Evolutionary conservation across 805 yeast genomes (phyloP).

Genomic region (Wickerhamiella musiphila): DNA sequence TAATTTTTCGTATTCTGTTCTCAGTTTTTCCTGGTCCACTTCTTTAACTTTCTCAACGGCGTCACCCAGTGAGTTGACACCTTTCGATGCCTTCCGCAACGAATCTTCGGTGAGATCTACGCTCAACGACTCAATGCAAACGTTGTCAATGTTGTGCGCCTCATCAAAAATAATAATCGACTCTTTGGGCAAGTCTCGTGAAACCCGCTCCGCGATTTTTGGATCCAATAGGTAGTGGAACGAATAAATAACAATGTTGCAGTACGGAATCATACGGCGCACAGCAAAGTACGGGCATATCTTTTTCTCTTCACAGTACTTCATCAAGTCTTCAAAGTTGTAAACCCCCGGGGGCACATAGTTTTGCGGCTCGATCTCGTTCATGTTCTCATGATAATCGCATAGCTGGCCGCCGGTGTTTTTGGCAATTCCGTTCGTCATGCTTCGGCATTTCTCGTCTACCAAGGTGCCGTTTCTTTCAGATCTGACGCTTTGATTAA

Average conservation of each 20-base stretch:
- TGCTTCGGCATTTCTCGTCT: conserved; percentile 88
- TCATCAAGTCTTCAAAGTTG: conserved; percentile 70
- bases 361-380: conserved; percentile 74
- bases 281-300: conserved; percentile 96
- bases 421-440: conserved; percentile 82
- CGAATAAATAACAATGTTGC: conserved; percentile 88
- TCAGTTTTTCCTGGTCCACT: conserved; percentile 67
- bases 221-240: conserved; percentile 95
- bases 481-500: conserved; percentile 73
- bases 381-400: conserved; percentile 77
- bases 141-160: conserved; percentile 97
- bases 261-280: conserved; percentile 84
- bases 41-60: conserved; percentile 75
- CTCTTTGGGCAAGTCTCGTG: conserved; percentile 79
- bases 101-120: conserved; percentile 85
- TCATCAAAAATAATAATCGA: conserved; percentile 92
- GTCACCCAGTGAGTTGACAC: conserved; percentile 60
- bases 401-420: conserved; percentile 50
- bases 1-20: conserved; percentile 77
- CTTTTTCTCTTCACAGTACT: conserved; percentile 59
- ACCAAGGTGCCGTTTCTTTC: conserved; percentile 85
- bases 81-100: conserved; percentile 68
- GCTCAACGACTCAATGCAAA: conserved; percentile 88
- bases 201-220: conserved; percentile 89
- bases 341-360: conserved; percentile 85